A percentile compares a stretch with the other conserved stretches of the same genome.
These are phyloP conservation scores for Capsella bursapastoris DNA, from an alignment of 345 rosid species.

Conservation along the genomic window DNA sequence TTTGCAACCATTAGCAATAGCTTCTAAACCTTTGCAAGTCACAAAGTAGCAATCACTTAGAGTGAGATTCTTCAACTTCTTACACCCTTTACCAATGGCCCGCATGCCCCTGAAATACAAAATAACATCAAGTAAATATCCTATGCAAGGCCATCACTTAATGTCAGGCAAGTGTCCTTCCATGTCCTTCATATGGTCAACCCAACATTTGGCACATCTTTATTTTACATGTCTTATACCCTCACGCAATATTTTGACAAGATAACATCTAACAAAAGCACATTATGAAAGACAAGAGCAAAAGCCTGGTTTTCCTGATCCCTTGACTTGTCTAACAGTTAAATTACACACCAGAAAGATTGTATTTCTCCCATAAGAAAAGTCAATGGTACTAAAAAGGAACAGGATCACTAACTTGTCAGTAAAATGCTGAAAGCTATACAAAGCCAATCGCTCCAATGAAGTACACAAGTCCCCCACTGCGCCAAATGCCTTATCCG, in stretches of 20 bases:
- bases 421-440: constrained; percentile 77
- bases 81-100: constrained; percentile 80
- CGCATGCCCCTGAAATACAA: constrained; percentile 70
- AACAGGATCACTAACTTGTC: constrained; percentile 62
- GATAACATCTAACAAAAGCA: not conserved
- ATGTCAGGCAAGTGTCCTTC: not conserved
- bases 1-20: constrained; percentile 76
- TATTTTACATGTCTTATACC: not conserved
- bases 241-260: not conserved
- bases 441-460: constrained; percentile 74
- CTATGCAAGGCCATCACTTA: not conserved
- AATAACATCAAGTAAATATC: constrained; percentile 27
- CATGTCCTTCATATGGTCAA: constrained; percentile 5
- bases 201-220: not conserved
- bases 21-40: constrained; percentile 80
- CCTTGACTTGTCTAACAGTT: not conserved
- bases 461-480: constrained; percentile 68
- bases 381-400: not conserved
- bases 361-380: constrained; percentile 5
- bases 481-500: constrained; percentile 70
- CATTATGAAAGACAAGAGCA: not conserved
- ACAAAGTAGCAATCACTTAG: constrained; percentile 80
- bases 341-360: not conserved
- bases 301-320: not conserved
- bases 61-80: constrained; percentile 71